A percentile compares a stretch with the other conserved stretches of the same genome.
Conservation (phyloP, 164 flowering plant genomes). For the Vitis amurensis region DNA sequence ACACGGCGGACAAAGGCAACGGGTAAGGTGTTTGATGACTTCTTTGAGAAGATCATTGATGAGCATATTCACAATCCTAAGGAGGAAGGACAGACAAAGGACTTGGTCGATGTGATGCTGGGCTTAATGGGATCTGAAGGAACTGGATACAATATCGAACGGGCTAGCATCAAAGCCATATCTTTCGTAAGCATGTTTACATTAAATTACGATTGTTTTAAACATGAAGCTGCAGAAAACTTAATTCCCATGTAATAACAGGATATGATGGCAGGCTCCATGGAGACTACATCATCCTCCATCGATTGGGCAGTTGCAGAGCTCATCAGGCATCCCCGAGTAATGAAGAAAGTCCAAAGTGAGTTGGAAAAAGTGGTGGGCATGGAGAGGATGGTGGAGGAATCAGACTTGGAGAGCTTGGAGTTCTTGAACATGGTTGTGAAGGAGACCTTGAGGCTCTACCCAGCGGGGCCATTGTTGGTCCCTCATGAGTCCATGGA, state of each 20-base stretch:
- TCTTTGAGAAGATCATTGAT: too few relatives aligned
- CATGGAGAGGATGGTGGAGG: constrained; percentile 11
- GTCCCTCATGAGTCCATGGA: constrained; percentile 4
- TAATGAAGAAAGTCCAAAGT: constrained; percentile 15
- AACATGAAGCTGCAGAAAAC: too few relatives aligned
- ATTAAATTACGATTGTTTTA: too few relatives aligned
- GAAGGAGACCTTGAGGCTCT: constrained; percentile 7
- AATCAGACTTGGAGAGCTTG: constrained; percentile 11
- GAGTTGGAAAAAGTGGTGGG: constrained; percentile 13
- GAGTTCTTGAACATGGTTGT: constrained; percentile 12
- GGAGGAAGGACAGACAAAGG: neutral
- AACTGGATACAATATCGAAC: neutral
- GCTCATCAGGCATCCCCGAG: neutral
- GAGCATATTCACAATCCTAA: neutral
- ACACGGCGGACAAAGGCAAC: neutral
- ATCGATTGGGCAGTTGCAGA: neutral
- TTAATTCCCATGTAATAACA: too few relatives aligned
- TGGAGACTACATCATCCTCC: neutral
- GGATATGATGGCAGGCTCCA: neutral
- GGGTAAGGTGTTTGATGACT: neutral
- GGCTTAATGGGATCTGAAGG: neutral
- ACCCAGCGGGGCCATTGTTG: constrained; percentile 7
- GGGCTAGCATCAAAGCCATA: neutral
- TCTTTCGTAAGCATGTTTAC: too few relatives aligned
- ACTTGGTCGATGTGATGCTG: neutral